These are phyloP conservation scores for Lipomyces yamadae DNA, from an alignment of 805 yeast species.

Conservation along the genomic window DNA sequence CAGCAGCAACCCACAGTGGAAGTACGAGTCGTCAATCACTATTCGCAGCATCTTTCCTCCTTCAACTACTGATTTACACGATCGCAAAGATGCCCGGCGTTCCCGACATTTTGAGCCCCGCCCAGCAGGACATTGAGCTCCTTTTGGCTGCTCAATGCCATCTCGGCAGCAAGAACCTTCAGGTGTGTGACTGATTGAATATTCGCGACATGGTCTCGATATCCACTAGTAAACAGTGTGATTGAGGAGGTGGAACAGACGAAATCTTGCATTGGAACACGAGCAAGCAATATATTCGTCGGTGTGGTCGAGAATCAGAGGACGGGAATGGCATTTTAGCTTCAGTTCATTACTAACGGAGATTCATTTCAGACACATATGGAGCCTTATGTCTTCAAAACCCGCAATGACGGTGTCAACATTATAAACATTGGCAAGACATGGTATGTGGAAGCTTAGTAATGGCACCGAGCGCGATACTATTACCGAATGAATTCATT, in stretches of 20 bases:
- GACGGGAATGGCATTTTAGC: background rate
- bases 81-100: constrained; percentile 61
- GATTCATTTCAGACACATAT: constrained; percentile 71
- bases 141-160: constrained; percentile 99
- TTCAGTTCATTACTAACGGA: background rate
- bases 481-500: background rate
- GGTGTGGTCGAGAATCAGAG: background rate
- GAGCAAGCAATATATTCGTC: background rate
- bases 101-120: constrained; percentile 77
- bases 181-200: constrained; percentile 53
- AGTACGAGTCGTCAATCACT: background rate
- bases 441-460: constrained; percentile 56
- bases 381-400: constrained; percentile 92
- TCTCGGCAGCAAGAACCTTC: constrained; percentile 99
- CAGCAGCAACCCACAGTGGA: background rate
- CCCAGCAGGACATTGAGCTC: constrained; percentile 60
- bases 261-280: background rate
- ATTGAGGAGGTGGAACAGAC: background rate
- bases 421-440: constrained; percentile 98
- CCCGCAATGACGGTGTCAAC: constrained; percentile 99
- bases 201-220: background rate
- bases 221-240: background rate
- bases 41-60: background rate
- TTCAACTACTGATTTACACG: constrained; percentile 41
- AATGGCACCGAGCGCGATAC: background rate